Evolutionary conservation across 768 basidiomycete species (phyloP).

Genomic region (Pleurotus platypus): DNA sequence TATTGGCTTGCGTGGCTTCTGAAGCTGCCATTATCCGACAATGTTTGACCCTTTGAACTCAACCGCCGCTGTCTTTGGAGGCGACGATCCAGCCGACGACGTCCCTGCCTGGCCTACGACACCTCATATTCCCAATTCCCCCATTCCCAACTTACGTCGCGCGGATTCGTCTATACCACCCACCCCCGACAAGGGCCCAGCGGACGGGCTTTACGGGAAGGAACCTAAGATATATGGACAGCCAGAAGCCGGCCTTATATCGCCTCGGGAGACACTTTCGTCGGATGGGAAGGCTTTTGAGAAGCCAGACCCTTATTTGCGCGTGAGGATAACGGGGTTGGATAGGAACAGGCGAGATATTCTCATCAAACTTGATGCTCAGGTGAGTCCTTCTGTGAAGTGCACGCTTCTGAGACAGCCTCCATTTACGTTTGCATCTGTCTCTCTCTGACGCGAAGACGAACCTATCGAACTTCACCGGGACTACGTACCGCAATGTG

Average conservation of each 20-base stretch:
- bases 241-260: conserved; percentile 79
- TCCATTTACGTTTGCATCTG: background rate
- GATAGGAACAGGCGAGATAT: conserved; percentile 96
- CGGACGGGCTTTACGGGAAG: conserved; percentile 65
- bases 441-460: conserved; percentile 51
- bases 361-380: conserved; percentile 90
- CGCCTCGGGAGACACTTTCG: conserved; percentile 60
- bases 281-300: conserved; percentile 73
- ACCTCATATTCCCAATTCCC: conserved; percentile 67
- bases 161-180: conserved; percentile 50
- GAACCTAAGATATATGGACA: conserved; percentile 87
- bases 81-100: conserved; percentile 34
- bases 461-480: conserved; percentile 88
- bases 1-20: background rate
- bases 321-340: conserved; percentile 85
- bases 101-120: conserved; percentile 78
- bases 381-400: conserved; percentile 51
- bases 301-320: conserved; percentile 78
- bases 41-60: conserved; percentile 78
- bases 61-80: conserved; percentile 50
- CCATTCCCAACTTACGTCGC: conserved; percentile 68
- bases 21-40: background rate
- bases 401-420: background rate
- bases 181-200: conserved; percentile 48
- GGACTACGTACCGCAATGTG: conserved; percentile 87